phyloP scores from a whole-genome alignment of 1,139 yeast species.

The Ashbya aceris region DNA sequence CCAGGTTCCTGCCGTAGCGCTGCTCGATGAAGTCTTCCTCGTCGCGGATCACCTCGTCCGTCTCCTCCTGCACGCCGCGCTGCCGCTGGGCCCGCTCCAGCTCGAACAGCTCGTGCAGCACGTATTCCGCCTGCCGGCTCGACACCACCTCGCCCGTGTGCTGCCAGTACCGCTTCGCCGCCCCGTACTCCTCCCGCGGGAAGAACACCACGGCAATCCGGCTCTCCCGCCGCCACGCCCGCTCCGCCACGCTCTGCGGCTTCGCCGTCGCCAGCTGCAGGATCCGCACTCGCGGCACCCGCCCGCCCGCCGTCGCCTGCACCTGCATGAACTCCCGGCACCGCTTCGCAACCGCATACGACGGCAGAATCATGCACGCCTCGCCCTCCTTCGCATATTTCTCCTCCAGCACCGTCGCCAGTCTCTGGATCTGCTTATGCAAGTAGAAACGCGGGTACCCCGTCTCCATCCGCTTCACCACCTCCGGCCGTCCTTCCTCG shows the following conservation, averaged over 20 bases:
- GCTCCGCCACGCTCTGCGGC: constrained; percentile 51
- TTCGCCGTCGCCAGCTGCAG: constrained; percentile 71
- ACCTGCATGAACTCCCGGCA: constrained; percentile 67
- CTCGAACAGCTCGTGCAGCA: constrained; percentile 46
- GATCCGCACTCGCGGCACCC: constrained; percentile 46
- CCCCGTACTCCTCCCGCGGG: constrained; percentile 37
- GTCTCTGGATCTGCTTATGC: constrained; percentile 60
- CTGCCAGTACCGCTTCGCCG: constrained; percentile 90
- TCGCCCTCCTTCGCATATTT: constrained; percentile 73
- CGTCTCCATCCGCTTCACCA: constrained; percentile 65
- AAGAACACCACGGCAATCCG: constrained; percentile 71
- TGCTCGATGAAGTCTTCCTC: constrained; percentile 71
- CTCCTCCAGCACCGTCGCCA: constrained; percentile 37
- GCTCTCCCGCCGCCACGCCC: constrained; percentile 50
- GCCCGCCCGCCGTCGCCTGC: constrained; percentile 19
- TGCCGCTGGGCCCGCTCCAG: constrained; percentile 15
- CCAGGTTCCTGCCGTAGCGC: constrained; percentile 81
- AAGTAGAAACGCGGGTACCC: constrained; percentile 89
- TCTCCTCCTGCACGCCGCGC: constrained; percentile 3
- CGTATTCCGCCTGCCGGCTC: constrained; percentile 80
- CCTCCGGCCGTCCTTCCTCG: constrained; percentile 84
- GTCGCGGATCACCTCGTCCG: constrained; percentile 36
- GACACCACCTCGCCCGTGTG: constrained; percentile 94
- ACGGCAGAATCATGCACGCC: constrained; percentile 56
- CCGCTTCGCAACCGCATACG: constrained; percentile 69